These are phyloP conservation scores for Talaromyces verruculosus DNA, from an alignment of 2,329 filamentous ascomycete genomes.

Conservation along the genomic window DNA sequence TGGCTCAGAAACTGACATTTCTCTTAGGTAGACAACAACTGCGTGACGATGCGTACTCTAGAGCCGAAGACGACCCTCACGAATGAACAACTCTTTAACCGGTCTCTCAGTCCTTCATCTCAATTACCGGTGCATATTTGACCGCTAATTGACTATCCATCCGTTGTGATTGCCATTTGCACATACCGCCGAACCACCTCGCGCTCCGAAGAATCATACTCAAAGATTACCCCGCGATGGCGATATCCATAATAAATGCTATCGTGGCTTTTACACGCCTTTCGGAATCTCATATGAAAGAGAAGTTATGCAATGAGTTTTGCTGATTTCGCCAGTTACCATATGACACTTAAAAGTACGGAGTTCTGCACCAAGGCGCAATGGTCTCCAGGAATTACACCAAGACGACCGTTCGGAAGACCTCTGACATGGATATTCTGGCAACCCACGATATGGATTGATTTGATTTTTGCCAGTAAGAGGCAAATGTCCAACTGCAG, in stretches of 20 bases:
- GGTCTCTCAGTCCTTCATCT: too few species aligned
- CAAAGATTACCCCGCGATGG: background rate
- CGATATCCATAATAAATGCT: background rate
- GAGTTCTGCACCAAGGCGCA: background rate
- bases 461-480: background rate
- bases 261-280: too few species aligned
- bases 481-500: background rate
- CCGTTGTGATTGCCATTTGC: too few species aligned
- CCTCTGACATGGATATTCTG: background rate
- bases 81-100: too few species aligned
- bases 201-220: background rate
- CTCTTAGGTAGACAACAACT: background rate
- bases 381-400: background rate
- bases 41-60: background rate
- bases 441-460: background rate
- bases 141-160: too few species aligned
- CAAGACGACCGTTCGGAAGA: background rate
- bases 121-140: too few species aligned
- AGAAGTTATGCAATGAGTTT: background rate
- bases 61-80: too few species aligned
- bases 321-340: too few species aligned
- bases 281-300: background rate
- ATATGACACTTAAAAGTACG: background rate
- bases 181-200: background rate
- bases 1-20: background rate